Base-by-base conservation (phyloP, 805 yeast species). In the Jamesozyma hellenica region DNA sequence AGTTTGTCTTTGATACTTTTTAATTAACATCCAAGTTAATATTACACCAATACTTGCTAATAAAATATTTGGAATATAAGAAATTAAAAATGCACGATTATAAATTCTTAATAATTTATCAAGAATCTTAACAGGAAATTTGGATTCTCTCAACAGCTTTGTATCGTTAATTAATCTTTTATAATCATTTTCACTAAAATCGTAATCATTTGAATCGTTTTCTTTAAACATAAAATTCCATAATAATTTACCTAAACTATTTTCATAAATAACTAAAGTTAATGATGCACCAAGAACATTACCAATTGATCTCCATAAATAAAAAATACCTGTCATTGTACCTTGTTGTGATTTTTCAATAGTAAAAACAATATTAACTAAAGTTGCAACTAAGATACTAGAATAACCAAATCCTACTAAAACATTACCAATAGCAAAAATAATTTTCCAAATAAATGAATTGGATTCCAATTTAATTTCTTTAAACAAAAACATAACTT, bases 311-410 rank as follows among this genome's bases (percentile, higher is more conserved):
- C 75, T 60, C 60, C 72, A 70, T 38, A 71, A 50, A 43, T 71
- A 70, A 48, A 67, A 70, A 57, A 70, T 62, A 32, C 75, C 74
- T 1, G 72, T 69, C 36, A 69, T 67, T 2, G 70, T 58, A 12
- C 73, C 74, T 50, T 70, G 76, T 41, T 66, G 62, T 21, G 67
- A 61, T 38, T 59, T 53, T 5, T 71, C 71, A 25, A 68, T 67
- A 15, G 63, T 58, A 35, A 65, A 70, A 13, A 71, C 71, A 28
- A 67, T 70, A 37, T 70, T 55, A 0, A 82, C 79, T 29, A 78
- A 69, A 0, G 85, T 79, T 33, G 81, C 60, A 51, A 78, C 72
- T 9, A 74, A 60, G 1, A 81, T 54, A 48, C 72, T 73, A 0
- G 77, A 73, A 42, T 70, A 61, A 2, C 78, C 75, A 11, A 75